These are phyloP conservation scores for Loxodes magnus DNA, from an alignment of 73 alveolate genomes.

Conservation along the genomic window DNA sequence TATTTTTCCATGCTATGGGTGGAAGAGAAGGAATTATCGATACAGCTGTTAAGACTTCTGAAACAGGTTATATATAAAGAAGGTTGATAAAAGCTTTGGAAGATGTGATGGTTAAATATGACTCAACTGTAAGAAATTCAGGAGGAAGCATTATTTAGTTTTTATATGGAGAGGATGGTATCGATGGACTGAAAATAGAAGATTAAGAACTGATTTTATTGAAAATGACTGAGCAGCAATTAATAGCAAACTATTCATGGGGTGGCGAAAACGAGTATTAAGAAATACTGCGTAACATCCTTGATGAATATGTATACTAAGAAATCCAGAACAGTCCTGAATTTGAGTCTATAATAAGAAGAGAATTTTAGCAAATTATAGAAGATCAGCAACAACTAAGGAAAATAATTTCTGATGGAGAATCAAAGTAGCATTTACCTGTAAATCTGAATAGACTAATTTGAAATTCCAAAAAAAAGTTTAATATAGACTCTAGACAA, in stretches of 20 bases:
- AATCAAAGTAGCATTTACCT: constrained; percentile 76
- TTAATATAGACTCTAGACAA: constrained; percentile 37
- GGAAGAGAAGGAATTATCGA: constrained; percentile 99
- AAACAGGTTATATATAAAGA: constrained; percentile 99
- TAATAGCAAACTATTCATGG: too few relatives aligned
- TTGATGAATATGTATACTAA: too few relatives aligned
- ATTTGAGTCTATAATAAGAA: too few relatives aligned
- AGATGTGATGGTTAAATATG: constrained; percentile 98
- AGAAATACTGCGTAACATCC: too few relatives aligned
- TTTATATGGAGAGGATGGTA: constrained; percentile 99
- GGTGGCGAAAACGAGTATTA: too few relatives aligned
- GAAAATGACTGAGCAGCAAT: too few relatives aligned
- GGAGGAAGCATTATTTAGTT: constrained; percentile 88
- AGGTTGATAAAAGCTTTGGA: constrained; percentile 98
- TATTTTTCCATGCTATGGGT: constrained; percentile 99
- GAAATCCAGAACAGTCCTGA: too few relatives aligned
- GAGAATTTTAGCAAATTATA: not conserved
- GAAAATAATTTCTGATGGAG: constrained; percentile 57
- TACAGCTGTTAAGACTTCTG: constrained; percentile 99
- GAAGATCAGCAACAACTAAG: constrained; percentile 23
- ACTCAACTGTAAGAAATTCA: constrained; percentile 98
- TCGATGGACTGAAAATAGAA: constrained; percentile 93
- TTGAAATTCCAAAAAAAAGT: constrained; percentile 65
- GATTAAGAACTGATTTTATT: constrained; percentile 65
- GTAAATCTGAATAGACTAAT: constrained; percentile 79